Percentiles rank a stretch among this genome's conserved stretches.
These are phyloP conservation scores for Monascus purpureus DNA, from an alignment of 495 filamentous ascomycete genomes.

Conservation along the genomic window DNA sequence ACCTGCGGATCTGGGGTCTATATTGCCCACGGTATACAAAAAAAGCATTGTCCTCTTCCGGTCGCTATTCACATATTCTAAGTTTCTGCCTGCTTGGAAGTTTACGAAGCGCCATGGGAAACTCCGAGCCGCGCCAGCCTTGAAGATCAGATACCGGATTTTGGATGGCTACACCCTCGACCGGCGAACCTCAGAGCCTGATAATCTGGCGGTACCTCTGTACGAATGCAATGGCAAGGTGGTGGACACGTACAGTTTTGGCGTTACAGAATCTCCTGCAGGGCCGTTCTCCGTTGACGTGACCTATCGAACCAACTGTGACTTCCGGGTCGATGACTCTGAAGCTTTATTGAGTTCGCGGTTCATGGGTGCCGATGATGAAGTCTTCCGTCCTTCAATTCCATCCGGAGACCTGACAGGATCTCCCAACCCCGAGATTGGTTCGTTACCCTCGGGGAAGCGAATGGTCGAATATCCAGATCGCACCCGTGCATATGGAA, in stretches of 20 bases:
- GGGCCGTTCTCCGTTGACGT: constrained; percentile 72
- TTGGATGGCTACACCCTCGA: constrained; percentile 40
- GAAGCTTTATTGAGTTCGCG: constrained; percentile 87
- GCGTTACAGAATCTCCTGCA: constrained; percentile 68
- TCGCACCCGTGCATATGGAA: constrained; percentile 75
- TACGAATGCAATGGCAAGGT: constrained; percentile 51
- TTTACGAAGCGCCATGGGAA: constrained; percentile 62
- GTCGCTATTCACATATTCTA: constrained; percentile 73
- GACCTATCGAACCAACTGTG: constrained; percentile 72
- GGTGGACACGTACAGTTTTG: constrained; percentile 64
- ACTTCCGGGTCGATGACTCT: constrained; percentile 80
- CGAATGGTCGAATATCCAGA: constrained; percentile 39
- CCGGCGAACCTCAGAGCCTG: constrained; percentile 27
- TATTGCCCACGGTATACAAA: constrained; percentile 85
- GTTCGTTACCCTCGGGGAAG: constrained; percentile 52
- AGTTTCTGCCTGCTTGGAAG: constrained; percentile 79
- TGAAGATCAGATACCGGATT: constrained; percentile 67
- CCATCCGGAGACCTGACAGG: constrained; percentile 24
- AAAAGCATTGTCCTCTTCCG: constrained; percentile 89
- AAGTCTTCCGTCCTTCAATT: constrained; percentile 67
- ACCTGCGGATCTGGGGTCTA: constrained; percentile 48
- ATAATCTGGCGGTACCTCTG: constrained; percentile 59
- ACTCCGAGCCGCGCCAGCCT: constrained; percentile 44
- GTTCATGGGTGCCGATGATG: constrained; percentile 86
- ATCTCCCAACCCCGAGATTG: constrained; percentile 40